Base-by-base conservation (phyloP, 768 basidiomycete species). In the Trametes elegans region DNA sequence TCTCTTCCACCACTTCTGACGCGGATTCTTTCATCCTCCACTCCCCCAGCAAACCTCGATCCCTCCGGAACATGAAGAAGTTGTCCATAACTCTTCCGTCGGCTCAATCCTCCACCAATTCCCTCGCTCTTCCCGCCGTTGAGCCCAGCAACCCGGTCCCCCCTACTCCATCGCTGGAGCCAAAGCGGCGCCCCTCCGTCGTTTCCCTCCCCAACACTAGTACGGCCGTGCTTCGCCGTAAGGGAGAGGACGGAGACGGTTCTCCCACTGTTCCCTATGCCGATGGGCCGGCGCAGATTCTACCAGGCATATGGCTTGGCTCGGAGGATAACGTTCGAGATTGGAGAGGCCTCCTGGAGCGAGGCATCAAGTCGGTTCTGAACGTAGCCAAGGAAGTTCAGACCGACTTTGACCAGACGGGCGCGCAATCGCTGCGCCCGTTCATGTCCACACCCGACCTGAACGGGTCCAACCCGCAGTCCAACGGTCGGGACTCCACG, bases 351-450 rank as follows among this genome's bases (percentile, higher is more conserved):
- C 83, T 95, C 54, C 65, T 82, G 21, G 80, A 87, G 47, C 80
- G 84, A 29, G 82, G 86, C 34, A 93, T 95, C 66, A 82, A 79
- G 58, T 83, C 88, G 40, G 81, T 96, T 19, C 80, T 96, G 70
- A 95, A 96, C 68, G 94, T 96, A 29, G 93, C 93, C 41, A 93
- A 95, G 74, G 93, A 97, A 70, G 90, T 97, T 59, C 68, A 77
- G 39, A 82, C 82, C n/a, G 82, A 85, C 45, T 83, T 90, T 64
- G 85, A 88, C 64, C 60, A 75, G 24, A 62, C 70, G 27, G 62
- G 67, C 39, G 61, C 75, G 2, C 79, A 79, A 43, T 75, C 82
- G 36, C 70, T 83, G 23, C 84, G 87, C 16, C 72, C 82, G 13
- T 82, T 83, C 45, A 75, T 79, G 3, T 90, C 87, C n/a, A 81